A percentile compares a stretch with the other conserved stretches of the same genome.
phyloP scores from a whole-genome alignment of 2,329 filamentous ascomycete genomes.

The Emergomyces africanus region DNA sequence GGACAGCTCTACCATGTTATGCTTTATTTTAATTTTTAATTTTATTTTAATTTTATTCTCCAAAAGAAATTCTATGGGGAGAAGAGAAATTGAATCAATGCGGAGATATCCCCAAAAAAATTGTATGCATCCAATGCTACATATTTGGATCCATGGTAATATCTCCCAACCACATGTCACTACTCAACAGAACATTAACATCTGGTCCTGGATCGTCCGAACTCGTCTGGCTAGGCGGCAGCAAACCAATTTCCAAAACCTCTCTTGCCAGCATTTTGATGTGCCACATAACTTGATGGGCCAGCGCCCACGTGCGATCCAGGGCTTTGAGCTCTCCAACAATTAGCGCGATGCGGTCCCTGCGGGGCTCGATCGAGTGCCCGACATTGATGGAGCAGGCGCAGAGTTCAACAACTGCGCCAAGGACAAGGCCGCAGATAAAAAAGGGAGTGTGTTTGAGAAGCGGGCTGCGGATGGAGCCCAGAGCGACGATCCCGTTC shows the following conservation, averaged over 20 bases:
- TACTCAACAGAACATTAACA: conserved; percentile 10
- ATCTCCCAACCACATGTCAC: conserved; percentile 12
- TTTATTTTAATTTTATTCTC: neutral
- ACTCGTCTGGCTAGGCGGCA: conserved; percentile 12
- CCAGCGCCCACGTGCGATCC: conserved; percentile 59
- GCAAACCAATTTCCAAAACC: conserved; percentile 39
- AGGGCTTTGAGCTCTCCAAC: conserved; percentile 62
- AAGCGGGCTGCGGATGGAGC: conserved; percentile 44
- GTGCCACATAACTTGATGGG: conserved; percentile 55
- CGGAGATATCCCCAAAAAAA: too few relatives aligned
- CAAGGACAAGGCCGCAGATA: conserved; percentile 65
- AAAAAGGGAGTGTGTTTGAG: conserved; percentile 72
- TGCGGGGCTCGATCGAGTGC: conserved; percentile 44
- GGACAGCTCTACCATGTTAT: neutral
- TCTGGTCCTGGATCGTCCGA: conserved; percentile 9
- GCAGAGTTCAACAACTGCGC: conserved; percentile 68
- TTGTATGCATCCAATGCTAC: too few relatives aligned
- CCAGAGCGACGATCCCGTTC: conserved; percentile 63
- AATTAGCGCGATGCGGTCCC: conserved; percentile 65
- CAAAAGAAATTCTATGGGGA: neutral
- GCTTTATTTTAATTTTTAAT: neutral
- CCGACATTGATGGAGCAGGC: conserved; percentile 54
- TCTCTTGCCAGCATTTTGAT: conserved; percentile 70
- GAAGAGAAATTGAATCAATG: neutral
- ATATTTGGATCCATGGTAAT: conserved; percentile 5